Conservation (phyloP, 2,329 filamentous ascomycete species). For the Alternaria ethzedia region DNA sequence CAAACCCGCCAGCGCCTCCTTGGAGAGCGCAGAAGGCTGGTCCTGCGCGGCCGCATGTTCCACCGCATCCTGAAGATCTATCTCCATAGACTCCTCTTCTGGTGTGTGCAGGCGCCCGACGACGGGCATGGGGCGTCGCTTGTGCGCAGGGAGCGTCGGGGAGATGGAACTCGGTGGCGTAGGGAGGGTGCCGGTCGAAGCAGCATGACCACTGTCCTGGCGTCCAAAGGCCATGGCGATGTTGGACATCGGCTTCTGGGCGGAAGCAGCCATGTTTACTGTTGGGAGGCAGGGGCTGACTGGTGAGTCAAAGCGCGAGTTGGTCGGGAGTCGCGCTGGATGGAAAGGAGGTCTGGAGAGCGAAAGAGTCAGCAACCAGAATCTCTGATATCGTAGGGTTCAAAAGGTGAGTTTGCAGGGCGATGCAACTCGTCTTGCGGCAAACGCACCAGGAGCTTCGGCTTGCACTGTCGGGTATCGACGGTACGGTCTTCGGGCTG, state of each 20-base stretch:
- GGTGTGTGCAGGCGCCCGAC: conserved; percentile 56
- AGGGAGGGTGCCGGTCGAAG: conserved; percentile 64
- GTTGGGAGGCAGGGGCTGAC: conserved; percentile 30
- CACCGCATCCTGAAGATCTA: conserved; percentile 77
- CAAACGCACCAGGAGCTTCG: conserved; percentile 12
- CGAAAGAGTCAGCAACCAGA: not conserved
- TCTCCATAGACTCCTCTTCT: conserved; percentile 69
- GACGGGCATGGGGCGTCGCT: conserved; percentile 65
- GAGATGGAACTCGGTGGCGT: conserved; percentile 97
- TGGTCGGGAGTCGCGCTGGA: conserved; percentile 22
- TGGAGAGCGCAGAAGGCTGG: conserved; percentile 53
- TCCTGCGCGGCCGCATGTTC: conserved; percentile 58
- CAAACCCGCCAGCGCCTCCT: conserved; percentile 60
- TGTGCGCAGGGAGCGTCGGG: conserved; percentile 81
- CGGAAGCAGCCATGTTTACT: conserved; percentile 45
- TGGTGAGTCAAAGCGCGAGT: conserved; percentile 33
- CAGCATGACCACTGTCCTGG: conserved; percentile 37
- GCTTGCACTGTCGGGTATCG: conserved; percentile 3
- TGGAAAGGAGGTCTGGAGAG: conserved; percentile 1
- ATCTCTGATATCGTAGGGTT: not conserved
- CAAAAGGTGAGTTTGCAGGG: not conserved
- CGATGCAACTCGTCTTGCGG: not conserved
- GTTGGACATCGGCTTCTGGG: conserved; percentile 49
- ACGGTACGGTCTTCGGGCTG: not conserved
- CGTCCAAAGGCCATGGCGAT: conserved; percentile 48